phyloP scores from a whole-genome alignment of 768 basidiomycete genomes.

The Podaxis rugospora region DNA sequence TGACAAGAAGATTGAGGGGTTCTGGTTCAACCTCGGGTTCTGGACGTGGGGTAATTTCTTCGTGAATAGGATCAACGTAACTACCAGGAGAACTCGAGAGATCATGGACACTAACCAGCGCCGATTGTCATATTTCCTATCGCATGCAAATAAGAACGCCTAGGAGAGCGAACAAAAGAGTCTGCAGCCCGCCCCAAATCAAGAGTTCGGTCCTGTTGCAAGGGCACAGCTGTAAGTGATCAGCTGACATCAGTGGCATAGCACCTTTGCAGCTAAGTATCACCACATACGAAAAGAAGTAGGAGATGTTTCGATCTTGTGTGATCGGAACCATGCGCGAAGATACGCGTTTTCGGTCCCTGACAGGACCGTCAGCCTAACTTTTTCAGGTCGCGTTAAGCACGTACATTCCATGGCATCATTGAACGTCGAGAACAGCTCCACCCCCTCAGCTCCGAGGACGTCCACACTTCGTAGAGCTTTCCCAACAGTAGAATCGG shows the following conservation, averaged over 20 bases:
- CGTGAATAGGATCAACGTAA: background rate
- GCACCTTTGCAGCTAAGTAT: background rate
- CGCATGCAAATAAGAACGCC: slow-evolving; percentile 61
- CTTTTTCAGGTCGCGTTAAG: background rate
- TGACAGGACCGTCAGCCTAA: slow-evolving; percentile 13
- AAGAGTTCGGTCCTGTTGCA: slow-evolving; percentile 48
- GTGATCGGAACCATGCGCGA: slow-evolving; percentile 69
- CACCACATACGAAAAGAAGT: slow-evolving; percentile 37
- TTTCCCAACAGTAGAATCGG: slow-evolving; percentile 59
- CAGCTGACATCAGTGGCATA: slow-evolving; percentile 6
- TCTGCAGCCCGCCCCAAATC: slow-evolving; percentile 37
- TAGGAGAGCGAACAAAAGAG: slow-evolving; percentile 58
- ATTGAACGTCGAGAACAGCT: slow-evolving; percentile 76
- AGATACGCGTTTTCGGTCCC: slow-evolving; percentile 96
- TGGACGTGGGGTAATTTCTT: slow-evolving; percentile 25
- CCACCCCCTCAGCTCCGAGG: slow-evolving; percentile 72
- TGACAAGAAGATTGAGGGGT: slow-evolving; percentile 71
- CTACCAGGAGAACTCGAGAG: background rate
- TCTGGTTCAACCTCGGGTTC: slow-evolving; percentile 39
- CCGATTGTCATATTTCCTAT: slow-evolving; percentile 72
- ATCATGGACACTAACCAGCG: slow-evolving; percentile 33
- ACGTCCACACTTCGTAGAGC: slow-evolving; percentile 79
- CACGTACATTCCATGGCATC: slow-evolving; percentile 90
- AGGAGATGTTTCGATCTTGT: slow-evolving; percentile 47
- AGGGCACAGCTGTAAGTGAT: slow-evolving; percentile 44